Percentiles rank a stretch among this genome's conserved stretches.
These are phyloP conservation scores for Ceratobasidium sp. DNA, from an alignment of 1,284 basidiomycete species.

Conservation along the genomic window DNA sequence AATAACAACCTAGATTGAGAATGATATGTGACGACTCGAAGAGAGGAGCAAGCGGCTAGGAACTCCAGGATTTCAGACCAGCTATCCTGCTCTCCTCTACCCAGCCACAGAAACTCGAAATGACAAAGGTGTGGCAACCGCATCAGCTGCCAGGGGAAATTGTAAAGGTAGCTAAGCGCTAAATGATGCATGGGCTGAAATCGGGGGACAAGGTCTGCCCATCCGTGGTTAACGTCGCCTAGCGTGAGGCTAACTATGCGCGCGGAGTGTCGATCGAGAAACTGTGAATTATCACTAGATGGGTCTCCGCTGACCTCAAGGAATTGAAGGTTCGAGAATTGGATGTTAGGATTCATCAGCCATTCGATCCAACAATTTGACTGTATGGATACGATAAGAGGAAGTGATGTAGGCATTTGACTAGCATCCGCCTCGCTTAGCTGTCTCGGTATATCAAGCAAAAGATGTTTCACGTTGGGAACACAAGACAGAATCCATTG, in stretches of 20 bases:
- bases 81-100: neutral
- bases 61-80: neutral
- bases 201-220: neutral
- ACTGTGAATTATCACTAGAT: neutral
- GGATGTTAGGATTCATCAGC: neutral
- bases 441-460: conserved; percentile 1
- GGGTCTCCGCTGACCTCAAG: conserved; percentile 11
- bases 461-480: neutral
- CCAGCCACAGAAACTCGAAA: conserved; percentile 9
- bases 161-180: neutral
- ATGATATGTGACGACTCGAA: neutral
- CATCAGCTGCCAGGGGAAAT: conserved; percentile 3
- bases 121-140: neutral
- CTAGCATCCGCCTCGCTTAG: neutral
- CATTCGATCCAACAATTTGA: conserved; percentile 8
- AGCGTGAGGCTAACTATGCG: neutral
- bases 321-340: conserved; percentile 7
- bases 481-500: conserved; percentile 9
- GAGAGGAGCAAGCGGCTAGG: neutral
- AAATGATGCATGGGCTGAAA: neutral
- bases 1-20: neutral
- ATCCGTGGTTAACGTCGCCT: neutral
- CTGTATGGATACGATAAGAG: neutral
- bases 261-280: neutral
- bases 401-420: neutral